A percentile compares a stretch with the other conserved stretches of the same genome.
phyloP scores from a whole-genome alignment of 805 yeast genomes.

The Candida wancherniae region DNA sequence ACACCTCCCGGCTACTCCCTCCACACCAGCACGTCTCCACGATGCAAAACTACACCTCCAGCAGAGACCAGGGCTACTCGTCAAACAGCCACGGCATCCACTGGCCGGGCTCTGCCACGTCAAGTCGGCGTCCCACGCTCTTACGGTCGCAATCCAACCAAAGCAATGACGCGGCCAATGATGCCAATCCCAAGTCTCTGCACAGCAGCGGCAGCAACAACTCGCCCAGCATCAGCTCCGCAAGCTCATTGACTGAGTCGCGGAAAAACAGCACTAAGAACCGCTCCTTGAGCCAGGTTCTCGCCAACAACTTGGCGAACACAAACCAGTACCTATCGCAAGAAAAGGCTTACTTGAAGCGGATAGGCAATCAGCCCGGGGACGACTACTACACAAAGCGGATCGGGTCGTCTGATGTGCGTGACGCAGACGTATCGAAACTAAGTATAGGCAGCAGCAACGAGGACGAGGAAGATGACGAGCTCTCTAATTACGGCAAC shows the following conservation, averaged over 20 bases:
- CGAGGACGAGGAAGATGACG: slow-evolving; percentile 29
- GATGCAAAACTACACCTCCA: too few species aligned
- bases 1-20: too few species aligned
- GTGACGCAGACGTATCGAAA: slow-evolving; percentile 7
- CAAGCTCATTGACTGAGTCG: slow-evolving; percentile 5
- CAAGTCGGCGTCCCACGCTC: slow-evolving; percentile 11
- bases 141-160: slow-evolving; percentile 6
- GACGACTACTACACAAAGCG: slow-evolving; percentile 75
- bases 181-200: slow-evolving; percentile 1
- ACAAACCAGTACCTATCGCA: slow-evolving; percentile 50
- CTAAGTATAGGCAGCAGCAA: slow-evolving; percentile 10
- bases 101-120: slow-evolving; percentile 5
- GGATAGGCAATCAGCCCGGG: slow-evolving; percentile 53
- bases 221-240: slow-evolving; percentile 1
- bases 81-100: too few species aligned
- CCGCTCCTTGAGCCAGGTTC: slow-evolving; percentile 13
- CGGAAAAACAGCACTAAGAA: slow-evolving; percentile 9
- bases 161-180: slow-evolving; percentile 1
- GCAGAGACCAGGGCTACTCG: too few species aligned
- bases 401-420: slow-evolving; percentile 37
- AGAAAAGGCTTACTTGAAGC: slow-evolving; percentile 61
- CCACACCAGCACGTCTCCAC: too few species aligned
- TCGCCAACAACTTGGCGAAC: slow-evolving; percentile 14
- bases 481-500: slow-evolving; percentile 14
- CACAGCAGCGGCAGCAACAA: slow-evolving; percentile 1